Percentiles rank a stretch among this genome's conserved stretches.
Evolutionary conservation across 2,329 filamentous ascomycete genomes (phyloP).

Genomic region (Penicillium sclerotigenum): DNA sequence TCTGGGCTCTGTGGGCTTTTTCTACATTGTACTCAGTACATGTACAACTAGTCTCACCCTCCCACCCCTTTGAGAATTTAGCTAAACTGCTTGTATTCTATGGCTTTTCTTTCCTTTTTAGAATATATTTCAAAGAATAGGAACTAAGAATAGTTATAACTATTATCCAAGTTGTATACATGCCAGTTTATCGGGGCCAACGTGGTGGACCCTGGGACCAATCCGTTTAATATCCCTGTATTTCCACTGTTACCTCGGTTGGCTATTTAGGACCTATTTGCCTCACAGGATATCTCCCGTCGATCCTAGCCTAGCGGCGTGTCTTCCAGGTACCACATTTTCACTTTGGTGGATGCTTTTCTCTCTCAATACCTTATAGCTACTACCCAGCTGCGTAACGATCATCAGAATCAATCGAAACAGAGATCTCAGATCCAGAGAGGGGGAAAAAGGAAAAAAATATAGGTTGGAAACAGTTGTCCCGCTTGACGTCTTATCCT

Average conservation of each 20-base stretch:
- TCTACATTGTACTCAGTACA: background rate
- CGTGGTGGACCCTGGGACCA: constrained; percentile 19
- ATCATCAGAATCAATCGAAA: constrained; percentile 14
- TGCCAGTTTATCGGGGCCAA: constrained; percentile 5
- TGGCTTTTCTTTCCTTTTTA: too few species aligned
- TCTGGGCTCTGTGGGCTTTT: too few species aligned
- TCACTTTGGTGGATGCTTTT: constrained; percentile 9
- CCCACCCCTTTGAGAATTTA: background rate
- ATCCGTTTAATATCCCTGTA: constrained; percentile 26
- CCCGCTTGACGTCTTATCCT: constrained; percentile 8
- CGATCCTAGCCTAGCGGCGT: constrained; percentile 11
- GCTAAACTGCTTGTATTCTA: background rate
- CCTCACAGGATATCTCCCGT: constrained; percentile 16
- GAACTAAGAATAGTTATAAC: too few species aligned
- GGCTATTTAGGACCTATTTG: constrained; percentile 16
- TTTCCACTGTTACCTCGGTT: constrained; percentile 31
- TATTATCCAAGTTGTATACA: background rate
- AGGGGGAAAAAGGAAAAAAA: background rate
- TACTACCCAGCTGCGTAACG: constrained; percentile 21
- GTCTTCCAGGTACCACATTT: constrained; percentile 13
- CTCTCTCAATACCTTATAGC: background rate
- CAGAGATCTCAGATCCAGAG: constrained; percentile 16
- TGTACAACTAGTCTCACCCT: background rate
- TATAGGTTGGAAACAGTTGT: constrained; percentile 3
- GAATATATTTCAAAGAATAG: too few species aligned